Percentiles rank a stretch among this genome's conserved stretches.
Conservation (phyloP, 1,284 basidiomycete genomes). For the Malassezia psittaci region DNA sequence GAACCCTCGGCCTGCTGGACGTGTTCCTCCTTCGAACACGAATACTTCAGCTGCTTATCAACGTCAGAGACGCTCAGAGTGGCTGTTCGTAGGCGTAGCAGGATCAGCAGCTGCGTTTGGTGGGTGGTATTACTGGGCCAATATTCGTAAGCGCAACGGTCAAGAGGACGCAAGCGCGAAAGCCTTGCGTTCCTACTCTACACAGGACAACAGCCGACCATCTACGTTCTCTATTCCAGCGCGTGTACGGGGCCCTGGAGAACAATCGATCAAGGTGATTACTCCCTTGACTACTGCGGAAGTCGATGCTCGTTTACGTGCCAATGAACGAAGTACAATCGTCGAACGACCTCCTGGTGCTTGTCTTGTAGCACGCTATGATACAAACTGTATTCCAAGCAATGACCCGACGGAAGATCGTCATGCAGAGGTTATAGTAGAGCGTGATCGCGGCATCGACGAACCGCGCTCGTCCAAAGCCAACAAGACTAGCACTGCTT, state of each 20-base stretch:
- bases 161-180: slow-evolving; percentile 13
- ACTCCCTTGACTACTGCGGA: slow-evolving; percentile 32
- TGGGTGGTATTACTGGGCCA: slow-evolving; percentile 43
- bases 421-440: slow-evolving; percentile 43
- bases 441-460: slow-evolving; percentile 33
- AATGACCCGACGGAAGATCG: slow-evolving; percentile 45
- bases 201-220: slow-evolving; percentile 12
- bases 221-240: slow-evolving; percentile 38
- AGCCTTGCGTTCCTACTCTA: slow-evolving; percentile 18
- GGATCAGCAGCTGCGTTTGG: slow-evolving; percentile 40
- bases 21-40: neutral
- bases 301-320: slow-evolving; percentile 35
- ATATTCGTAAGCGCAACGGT: slow-evolving; percentile 24
- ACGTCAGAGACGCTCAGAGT: slow-evolving; percentile 36
- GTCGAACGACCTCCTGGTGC: slow-evolving; percentile 35
- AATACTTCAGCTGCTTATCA: slow-evolving; percentile 20
- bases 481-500: neutral
- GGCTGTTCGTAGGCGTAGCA: slow-evolving; percentile 42
- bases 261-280: slow-evolving; percentile 33
- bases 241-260: slow-evolving; percentile 23
- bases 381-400: slow-evolving; percentile 42
- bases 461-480: slow-evolving; percentile 1
- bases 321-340: slow-evolving; percentile 35
- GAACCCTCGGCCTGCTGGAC: neutral
- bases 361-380: slow-evolving; percentile 41